phyloP scores from a whole-genome alignment of 495 filamentous ascomycete species.

The Tuber melanosporum region DNA sequence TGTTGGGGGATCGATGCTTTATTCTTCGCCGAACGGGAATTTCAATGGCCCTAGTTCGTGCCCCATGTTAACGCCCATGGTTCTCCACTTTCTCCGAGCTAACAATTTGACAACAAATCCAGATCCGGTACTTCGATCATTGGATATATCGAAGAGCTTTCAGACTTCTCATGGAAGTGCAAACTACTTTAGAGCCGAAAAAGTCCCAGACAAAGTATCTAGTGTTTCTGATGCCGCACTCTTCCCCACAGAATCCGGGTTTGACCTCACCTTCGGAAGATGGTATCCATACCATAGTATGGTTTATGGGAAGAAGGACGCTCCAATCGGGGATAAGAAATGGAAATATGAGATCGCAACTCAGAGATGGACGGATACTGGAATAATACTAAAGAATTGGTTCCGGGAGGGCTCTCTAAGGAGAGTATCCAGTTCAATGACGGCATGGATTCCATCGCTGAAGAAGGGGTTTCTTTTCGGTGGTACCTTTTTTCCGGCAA shows the following conservation, averaged over 20 bases:
- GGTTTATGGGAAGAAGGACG: not conserved
- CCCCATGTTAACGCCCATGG: not conserved
- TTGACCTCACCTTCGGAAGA: not conserved
- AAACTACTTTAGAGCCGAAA: not conserved
- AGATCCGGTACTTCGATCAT: not conserved
- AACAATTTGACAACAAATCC: not conserved
- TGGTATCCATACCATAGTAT: not conserved
- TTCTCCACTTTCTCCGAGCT: too few species aligned
- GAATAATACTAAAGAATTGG: not conserved
- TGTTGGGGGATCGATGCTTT: not conserved
- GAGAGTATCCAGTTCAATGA: constrained; percentile 5
- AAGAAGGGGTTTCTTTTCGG: not conserved
- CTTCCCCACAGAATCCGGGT: not conserved
- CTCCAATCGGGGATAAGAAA: not conserved
- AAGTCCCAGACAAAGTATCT: not conserved
- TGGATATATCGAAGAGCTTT: not conserved
- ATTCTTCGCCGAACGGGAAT: not conserved
- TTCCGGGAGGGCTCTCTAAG: not conserved
- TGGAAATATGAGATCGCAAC: not conserved
- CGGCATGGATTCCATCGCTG: constrained; percentile 10
- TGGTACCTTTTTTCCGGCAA: not conserved
- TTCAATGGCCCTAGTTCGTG: constrained; percentile 3
- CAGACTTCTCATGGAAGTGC: not conserved
- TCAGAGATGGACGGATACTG: not conserved
- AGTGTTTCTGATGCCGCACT: not conserved